A percentile compares a stretch with the other conserved stretches of the same genome.
Conservation (phyloP, 495 filamentous ascomycete species). For the Talaromyces thailandensis region DNA sequence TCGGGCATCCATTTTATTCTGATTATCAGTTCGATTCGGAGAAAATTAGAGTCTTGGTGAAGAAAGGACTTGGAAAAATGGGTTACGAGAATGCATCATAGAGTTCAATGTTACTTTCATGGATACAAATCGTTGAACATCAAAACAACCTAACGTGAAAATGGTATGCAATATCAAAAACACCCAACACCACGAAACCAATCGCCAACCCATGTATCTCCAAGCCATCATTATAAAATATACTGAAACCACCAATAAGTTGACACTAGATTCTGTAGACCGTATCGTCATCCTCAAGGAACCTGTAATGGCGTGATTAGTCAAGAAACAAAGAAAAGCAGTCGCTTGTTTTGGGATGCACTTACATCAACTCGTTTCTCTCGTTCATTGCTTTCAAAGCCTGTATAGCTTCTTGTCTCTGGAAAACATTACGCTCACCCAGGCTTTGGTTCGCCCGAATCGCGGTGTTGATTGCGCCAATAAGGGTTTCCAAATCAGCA, state of each 20-base stretch:
- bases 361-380: conserved; percentile 88
- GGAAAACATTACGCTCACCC: conserved; percentile 49
- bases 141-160: background rate
- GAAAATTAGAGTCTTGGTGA: background rate
- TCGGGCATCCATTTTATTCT: background rate
- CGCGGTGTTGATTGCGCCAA: conserved; percentile 70
- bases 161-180: background rate
- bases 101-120: background rate
- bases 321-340: background rate
- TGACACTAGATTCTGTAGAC: conserved; percentile 39
- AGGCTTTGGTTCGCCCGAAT: conserved; percentile 31
- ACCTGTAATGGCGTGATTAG: conserved; percentile 23
- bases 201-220: background rate
- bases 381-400: conserved; percentile 74
- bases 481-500: conserved; percentile 62
- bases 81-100: background rate
- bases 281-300: conserved; percentile 41
- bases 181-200: conserved; percentile 3
- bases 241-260: background rate
- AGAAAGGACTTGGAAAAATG: background rate
- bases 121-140: background rate
- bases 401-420: conserved; percentile 59
- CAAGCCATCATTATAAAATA: background rate
- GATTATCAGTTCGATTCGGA: background rate
- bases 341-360: conserved; percentile 12